Evolutionary conservation across 1,139 yeast genomes (phyloP), one percentile per base, ranked within the genome.

Genomic region (Saccharomyces pastorianus): DNA sequence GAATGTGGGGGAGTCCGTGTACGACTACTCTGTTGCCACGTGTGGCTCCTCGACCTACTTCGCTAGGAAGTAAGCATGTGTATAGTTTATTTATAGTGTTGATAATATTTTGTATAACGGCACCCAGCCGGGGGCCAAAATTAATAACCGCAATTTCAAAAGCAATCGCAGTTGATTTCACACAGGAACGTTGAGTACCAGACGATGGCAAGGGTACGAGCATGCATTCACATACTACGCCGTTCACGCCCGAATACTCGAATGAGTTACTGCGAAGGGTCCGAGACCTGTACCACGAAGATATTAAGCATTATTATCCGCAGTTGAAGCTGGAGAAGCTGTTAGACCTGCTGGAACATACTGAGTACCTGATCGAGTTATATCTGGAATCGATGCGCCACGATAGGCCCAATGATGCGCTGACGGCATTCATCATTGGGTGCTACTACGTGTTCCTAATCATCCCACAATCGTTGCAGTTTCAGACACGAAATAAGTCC

Each of bases 1-100:
- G 60, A 86, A 83, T 55, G 71, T 85, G 34, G 99, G 99, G 14
- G 99, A 93, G 65, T 81, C 83, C 69, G 74, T 87, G 4, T 83
- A 85, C 63, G 96, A 90, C 66, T 78, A 81, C 55, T 75, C 88
- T 44, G 84, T 86, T 13, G 87, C 89, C 5, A 77, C 81, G 61
- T 80, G 89, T 76, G 83, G 85, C 50, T 76, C 85, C 9, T 85
- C 96, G 1, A 79, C 80, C 17, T 88, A 85, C 70, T 93, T 90
- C 71, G 83, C 77, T 58, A 81, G 93, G 64, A 79, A 20, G 23
- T n/a, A n/a, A n/a, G n/a, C n/a, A n/a, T n/a, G n/a, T n/a, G n/a
- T n/a, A n/a, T n/a, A n/a, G n/a, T n/a, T n/a, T n/a, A n/a, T n/a
- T n/a, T n/a, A 13, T 23, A 23, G 3, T 23, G 23, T 25, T 46